These are phyloP conservation scores for Sporothrix mexicana DNA, from an alignment of 2,329 filamentous ascomycete genomes.

Conservation along the genomic window DNA sequence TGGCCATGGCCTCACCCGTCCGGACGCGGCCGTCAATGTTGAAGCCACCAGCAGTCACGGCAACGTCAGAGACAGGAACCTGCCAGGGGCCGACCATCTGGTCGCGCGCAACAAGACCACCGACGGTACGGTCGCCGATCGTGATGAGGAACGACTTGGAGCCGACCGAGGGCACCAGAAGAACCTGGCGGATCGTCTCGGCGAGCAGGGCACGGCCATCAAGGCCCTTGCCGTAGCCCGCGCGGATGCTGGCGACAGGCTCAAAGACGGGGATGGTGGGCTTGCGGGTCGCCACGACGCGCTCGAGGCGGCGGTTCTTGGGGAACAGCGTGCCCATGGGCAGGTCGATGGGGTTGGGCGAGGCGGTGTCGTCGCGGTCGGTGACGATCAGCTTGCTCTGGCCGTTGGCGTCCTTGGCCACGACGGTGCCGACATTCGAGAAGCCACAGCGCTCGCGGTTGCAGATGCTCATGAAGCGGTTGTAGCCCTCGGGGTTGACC, in stretches of 20 bases:
- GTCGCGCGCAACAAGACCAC: conserved; percentile 84
- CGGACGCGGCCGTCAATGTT: conserved; percentile 67
- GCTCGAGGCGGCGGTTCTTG: conserved; percentile 80
- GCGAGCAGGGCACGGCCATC: conserved; percentile 59
- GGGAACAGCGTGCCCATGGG: conserved; percentile 90
- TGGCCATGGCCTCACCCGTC: conserved; percentile 94
- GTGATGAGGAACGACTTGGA: conserved; percentile 98
- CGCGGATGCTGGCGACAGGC: conserved; percentile 66
- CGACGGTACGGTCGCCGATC: conserved; percentile 90
- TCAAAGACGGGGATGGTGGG: conserved; percentile 74
- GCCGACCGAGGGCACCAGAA: conserved; percentile 87
- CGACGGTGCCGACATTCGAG: conserved; percentile 84
- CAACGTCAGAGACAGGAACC: conserved; percentile 89
- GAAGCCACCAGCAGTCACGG: conserved; percentile 86
- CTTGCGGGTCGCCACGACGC: conserved; percentile 73
- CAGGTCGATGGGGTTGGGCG: conserved; percentile 82
- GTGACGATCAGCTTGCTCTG: conserved; percentile 77
- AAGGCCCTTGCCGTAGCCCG: conserved; percentile 63
- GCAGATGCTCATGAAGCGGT: conserved; percentile 72
- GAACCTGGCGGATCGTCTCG: conserved; percentile 78
- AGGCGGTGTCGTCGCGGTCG: conserved; percentile 76
- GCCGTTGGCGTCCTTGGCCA: conserved; percentile 64
- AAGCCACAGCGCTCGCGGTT: conserved; percentile 88
- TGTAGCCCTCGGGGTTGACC: conserved; percentile 79
- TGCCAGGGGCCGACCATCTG: conserved; percentile 99